phyloP scores from a whole-genome alignment of 768 basidiomycete species.

The Boletus vinaceobasis region DNA sequence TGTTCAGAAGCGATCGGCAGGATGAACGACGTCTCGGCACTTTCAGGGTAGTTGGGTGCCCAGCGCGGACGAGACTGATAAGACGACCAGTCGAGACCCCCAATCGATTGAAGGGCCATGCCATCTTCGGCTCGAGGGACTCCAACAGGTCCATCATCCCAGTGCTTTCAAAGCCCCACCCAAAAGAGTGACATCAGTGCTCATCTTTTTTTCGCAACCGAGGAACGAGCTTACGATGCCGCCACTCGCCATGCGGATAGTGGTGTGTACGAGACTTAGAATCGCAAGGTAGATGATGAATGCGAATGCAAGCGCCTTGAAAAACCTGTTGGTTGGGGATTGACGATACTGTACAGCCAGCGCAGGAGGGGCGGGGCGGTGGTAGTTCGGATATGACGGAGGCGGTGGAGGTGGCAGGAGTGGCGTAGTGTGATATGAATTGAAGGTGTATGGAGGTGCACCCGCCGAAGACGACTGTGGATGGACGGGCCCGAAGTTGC shows the following conservation, averaged over 20 bases:
- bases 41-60: constrained; percentile 10
- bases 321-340: constrained; percentile 11
- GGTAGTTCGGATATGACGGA: constrained; percentile 10
- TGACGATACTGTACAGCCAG: neutral
- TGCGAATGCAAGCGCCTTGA: constrained; percentile 9
- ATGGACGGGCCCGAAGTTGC: constrained; percentile 3
- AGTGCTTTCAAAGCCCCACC: neutral
- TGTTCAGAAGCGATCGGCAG: constrained; percentile 30
- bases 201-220: too few species aligned
- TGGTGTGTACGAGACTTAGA: neutral
- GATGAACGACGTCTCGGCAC: constrained; percentile 25
- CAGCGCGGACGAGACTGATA: constrained; percentile 13
- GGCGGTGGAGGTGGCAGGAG: constrained; percentile 1
- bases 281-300: constrained; percentile 13
- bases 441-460: neutral
- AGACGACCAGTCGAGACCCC: constrained; percentile 11
- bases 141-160: neutral
- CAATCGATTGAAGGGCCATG: constrained; percentile 10
- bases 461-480: neutral
- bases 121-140: constrained; percentile 16
- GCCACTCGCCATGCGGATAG: neutral
- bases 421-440: constrained; percentile 10
- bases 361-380: neutral
- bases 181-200: too few species aligned
- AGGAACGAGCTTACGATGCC: neutral